phyloP scores from a whole-genome alignment of 495 filamentous ascomycete genomes.

The Talaromyces adpressus region DNA sequence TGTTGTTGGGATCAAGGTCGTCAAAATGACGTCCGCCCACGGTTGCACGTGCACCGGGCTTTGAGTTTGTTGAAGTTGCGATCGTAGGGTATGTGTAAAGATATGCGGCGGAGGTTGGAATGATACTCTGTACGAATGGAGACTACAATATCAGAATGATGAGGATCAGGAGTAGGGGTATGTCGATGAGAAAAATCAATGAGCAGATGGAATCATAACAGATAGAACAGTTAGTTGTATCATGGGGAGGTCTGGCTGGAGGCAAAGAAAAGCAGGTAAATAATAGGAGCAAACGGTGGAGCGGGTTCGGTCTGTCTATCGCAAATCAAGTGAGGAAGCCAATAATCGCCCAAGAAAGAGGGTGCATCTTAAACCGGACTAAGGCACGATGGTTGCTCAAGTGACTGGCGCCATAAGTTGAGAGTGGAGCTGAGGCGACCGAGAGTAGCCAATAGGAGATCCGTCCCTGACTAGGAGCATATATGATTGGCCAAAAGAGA shows the following conservation, averaged over 20 bases:
- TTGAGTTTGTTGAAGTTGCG: background rate
- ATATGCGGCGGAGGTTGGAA: background rate
- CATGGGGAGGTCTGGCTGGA: background rate
- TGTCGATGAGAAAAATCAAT: background rate
- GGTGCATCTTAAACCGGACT: background rate
- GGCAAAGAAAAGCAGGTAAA: background rate
- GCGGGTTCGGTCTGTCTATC: background rate
- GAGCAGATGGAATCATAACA: background rate
- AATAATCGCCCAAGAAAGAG: background rate
- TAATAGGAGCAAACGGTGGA: background rate
- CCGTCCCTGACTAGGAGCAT: background rate
- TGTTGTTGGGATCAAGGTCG: background rate
- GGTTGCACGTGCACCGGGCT: conserved; percentile 2
- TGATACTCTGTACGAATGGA: background rate
- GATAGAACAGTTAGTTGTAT: background rate
- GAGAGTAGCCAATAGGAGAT: background rate
- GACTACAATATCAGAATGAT: background rate
- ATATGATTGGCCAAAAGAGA: background rate
- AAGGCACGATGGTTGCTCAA: background rate
- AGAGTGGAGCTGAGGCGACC: background rate
- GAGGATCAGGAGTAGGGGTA: background rate
- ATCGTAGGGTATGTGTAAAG: background rate
- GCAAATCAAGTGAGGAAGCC: background rate
- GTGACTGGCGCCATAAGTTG: background rate
- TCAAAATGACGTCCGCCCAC: conserved; percentile 8